These are phyloP conservation scores for Talaromyces sp. DNA, from an alignment of 2,329 filamentous ascomycete species.

Conservation along the genomic window DNA sequence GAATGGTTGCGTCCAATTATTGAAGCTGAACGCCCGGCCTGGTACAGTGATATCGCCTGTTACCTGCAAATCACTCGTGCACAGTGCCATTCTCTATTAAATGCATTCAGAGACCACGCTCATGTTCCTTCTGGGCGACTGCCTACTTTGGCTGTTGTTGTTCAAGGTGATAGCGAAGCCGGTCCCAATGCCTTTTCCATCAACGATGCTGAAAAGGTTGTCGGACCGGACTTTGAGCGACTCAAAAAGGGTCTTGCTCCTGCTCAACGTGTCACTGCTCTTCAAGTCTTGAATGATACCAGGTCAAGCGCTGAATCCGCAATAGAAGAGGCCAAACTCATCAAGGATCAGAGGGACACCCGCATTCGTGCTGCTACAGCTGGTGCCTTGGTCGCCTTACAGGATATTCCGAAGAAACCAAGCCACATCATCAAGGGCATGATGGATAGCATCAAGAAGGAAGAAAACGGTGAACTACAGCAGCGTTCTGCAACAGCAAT, in stretches of 20 bases:
- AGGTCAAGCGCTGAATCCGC: constrained; percentile 63
- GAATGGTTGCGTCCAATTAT: constrained; percentile 67
- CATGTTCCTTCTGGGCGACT: constrained; percentile 71
- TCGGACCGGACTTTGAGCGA: constrained; percentile 78
- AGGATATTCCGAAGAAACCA: constrained; percentile 85
- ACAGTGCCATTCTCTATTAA: constrained; percentile 84
- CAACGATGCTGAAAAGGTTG: constrained; percentile 78
- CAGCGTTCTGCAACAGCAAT: constrained; percentile 80
- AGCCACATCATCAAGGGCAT: constrained; percentile 89
- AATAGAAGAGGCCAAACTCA: constrained; percentile 70
- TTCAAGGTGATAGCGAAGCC: constrained; percentile 87
- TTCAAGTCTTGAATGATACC: constrained; percentile 72
- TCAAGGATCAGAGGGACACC: constrained; percentile 77
- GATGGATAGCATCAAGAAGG: constrained; percentile 96
- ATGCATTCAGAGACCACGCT: constrained; percentile 85
- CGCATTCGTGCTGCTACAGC: constrained; percentile 83
- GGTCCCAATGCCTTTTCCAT: constrained; percentile 91
- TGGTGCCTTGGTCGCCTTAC: constrained; percentile 82
- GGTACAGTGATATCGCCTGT: constrained; percentile 85
- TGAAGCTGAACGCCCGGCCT: constrained; percentile 71
- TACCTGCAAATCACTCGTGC: constrained; percentile 84
- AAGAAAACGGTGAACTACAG: constrained; percentile 87
- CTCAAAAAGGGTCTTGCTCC: constrained; percentile 85
- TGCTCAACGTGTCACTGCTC: constrained; percentile 77
- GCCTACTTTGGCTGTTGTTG: constrained; percentile 78